Percentiles rank a stretch among this genome's conserved stretches.
phyloP scores from a whole-genome alignment of 164 flowering plant genomes.

The Euptelea pleiosperma region DNA sequence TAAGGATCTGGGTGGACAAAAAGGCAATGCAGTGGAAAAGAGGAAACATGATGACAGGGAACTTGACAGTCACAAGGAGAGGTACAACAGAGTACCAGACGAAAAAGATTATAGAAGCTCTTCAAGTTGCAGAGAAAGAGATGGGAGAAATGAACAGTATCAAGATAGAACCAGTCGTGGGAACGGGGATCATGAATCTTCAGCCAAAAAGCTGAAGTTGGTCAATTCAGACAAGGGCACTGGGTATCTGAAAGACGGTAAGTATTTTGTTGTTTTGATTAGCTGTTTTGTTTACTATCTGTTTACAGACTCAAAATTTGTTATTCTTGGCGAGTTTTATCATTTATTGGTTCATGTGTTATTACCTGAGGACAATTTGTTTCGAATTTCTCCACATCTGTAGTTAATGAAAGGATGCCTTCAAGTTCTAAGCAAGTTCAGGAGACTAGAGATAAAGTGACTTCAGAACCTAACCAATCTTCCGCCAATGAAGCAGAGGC shows the following conservation, averaged over 20 bases:
- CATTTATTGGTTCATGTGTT: not conserved
- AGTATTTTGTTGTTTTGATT: conserved; percentile 1
- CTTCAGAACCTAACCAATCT: conserved; percentile 22
- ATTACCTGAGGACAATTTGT: conserved; percentile 12
- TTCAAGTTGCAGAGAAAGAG: conserved; percentile 8
- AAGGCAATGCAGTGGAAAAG: conserved; percentile 33
- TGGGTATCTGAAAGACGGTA: conserved; percentile 37
- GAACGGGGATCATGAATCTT: conserved; percentile 35
- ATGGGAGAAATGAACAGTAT: conserved; percentile 11
- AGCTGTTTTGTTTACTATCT: not conserved
- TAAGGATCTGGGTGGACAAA: conserved; percentile 37
- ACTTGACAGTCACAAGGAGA: conserved; percentile 29
- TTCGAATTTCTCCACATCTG: conserved; percentile 18
- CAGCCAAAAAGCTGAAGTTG: conserved; percentile 48
- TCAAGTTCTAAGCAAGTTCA: conserved; percentile 35
- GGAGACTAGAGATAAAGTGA: conserved; percentile 27
- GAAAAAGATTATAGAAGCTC: conserved; percentile 17
- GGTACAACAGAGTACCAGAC: conserved; percentile 18
- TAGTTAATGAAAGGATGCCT: conserved; percentile 29
- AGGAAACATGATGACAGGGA: conserved; percentile 39
- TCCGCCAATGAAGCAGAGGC: conserved; percentile 33
- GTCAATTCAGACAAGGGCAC: conserved; percentile 24
- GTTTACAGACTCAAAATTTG: not conserved
- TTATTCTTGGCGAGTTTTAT: not conserved
- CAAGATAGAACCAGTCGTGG: conserved; percentile 28